phyloP scores from a whole-genome alignment of 1,284 basidiomycete species.

The Ceratobasidium papillatum region DNA sequence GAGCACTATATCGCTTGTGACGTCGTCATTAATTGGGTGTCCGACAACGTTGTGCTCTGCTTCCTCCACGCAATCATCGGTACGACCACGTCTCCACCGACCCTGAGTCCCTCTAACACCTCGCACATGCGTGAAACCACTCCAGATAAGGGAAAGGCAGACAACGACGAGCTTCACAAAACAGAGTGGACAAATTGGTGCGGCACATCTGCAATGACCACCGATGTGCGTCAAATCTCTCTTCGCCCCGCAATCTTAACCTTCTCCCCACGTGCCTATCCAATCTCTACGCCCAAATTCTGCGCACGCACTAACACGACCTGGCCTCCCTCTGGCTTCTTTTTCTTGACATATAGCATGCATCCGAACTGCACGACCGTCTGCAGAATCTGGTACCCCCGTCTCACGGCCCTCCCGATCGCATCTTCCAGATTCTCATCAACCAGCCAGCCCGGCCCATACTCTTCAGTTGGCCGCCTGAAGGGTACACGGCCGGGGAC shows the following conservation, averaged over 20 bases:
- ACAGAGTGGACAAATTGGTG: constrained; percentile 95
- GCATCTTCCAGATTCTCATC: constrained; percentile 53
- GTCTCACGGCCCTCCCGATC: constrained; percentile 46
- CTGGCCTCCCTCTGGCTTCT: constrained; percentile 47
- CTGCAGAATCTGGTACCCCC: constrained; percentile 42
- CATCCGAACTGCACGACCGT: constrained; percentile 58
- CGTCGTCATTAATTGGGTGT: constrained; percentile 94
- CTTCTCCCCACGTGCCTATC: constrained; percentile 9
- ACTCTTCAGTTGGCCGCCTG: constrained; percentile 89
- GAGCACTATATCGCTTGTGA: constrained; percentile 87
- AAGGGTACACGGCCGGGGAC: constrained; percentile 79
- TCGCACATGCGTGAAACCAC: constrained; percentile 28
- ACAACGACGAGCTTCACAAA: constrained; percentile 82
- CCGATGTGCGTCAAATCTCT: constrained; percentile 50
- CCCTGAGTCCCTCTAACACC: constrained; percentile 8
- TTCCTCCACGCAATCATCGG: constrained; percentile 89
- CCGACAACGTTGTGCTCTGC: constrained; percentile 88
- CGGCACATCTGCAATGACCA: constrained; percentile 67
- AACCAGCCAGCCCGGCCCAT: constrained; percentile 57
- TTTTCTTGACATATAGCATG: constrained; percentile 51
- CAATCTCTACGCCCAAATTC: constrained; percentile 18
- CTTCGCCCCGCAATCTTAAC: constrained; percentile 55
- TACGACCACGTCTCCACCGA: constrained; percentile 44
- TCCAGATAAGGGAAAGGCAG: constrained; percentile 58
- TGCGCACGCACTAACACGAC: constrained; percentile 26